A percentile compares a stretch with the other conserved stretches of the same genome.
Evolutionary conservation across 2,329 filamentous ascomycete species (phyloP).

Genomic region (Ustulina deusta): DNA sequence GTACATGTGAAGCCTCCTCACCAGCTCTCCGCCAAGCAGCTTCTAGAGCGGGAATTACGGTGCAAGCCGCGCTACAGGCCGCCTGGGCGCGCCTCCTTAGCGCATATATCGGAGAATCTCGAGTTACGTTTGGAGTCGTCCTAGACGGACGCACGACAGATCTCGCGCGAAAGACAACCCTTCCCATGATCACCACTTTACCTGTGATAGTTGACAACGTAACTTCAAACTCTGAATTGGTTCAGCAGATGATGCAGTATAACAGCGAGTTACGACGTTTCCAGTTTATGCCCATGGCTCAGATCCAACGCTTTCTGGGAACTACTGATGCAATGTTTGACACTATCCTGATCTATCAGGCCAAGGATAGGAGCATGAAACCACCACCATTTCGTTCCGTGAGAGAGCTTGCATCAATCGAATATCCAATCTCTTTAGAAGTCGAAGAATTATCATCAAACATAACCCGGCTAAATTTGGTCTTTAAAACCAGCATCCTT

Average conservation of each 20-base stretch:
- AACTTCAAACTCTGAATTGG: constrained; percentile 66
- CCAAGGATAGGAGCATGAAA: constrained; percentile 54
- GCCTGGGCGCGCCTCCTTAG: constrained; percentile 82
- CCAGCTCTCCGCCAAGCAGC: constrained; percentile 67
- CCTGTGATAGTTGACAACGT: constrained; percentile 73
- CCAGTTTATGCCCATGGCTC: constrained; percentile 77
- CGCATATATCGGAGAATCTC: constrained; percentile 79
- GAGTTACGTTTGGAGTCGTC: constrained; percentile 82
- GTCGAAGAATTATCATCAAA: constrained; percentile 68
- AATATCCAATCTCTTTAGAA: constrained; percentile 86
- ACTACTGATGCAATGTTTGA: constrained; percentile 79
- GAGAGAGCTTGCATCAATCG: constrained; percentile 75
- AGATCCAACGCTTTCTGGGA: constrained; percentile 79
- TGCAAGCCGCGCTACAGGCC: constrained; percentile 81
- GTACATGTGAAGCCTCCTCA: constrained; percentile 56
- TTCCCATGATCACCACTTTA: constrained; percentile 86
- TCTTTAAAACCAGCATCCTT: constrained; percentile 72
- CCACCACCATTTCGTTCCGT: constrained; percentile 67
- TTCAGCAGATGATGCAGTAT: constrained; percentile 72
- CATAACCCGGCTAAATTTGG: constrained; percentile 72
- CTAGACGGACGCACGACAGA: constrained; percentile 78
- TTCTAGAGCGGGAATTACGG: constrained; percentile 69
- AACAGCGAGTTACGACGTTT: constrained; percentile 75
- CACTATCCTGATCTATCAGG: constrained; percentile 87
- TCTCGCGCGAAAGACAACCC: constrained; percentile 68